Conservation (phyloP, 306 rosid species). For the Cicer bijugum region DNA sequence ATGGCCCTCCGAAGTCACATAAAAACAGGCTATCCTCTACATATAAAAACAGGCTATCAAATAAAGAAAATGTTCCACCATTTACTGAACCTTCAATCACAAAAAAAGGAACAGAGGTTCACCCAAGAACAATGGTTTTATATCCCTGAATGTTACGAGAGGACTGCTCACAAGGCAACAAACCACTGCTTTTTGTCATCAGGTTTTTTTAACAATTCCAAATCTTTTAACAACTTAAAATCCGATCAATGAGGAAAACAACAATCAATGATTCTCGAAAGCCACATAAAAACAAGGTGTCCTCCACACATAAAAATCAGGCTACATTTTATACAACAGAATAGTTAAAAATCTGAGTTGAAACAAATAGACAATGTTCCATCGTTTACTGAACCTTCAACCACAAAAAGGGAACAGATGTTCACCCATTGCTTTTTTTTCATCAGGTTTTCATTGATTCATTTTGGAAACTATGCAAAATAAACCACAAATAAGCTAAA, state of each 20-base stretch:
- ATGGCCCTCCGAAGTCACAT: no score
- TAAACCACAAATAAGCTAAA: no score
- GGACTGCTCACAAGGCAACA: conserved; percentile 57
- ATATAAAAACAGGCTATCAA: neutral
- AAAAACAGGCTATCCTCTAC: neutral
- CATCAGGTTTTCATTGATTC: conserved; percentile 16
- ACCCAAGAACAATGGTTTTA: conserved; percentile 50
- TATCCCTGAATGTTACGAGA: conserved; percentile 51
- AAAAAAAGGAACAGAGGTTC: conserved; percentile 36
- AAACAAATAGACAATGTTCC: conserved; percentile 39
- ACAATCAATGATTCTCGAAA: no score
- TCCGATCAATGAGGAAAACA: no score
- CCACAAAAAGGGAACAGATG: conserved; percentile 50
- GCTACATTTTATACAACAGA: neutral
- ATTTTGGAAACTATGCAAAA: no score
- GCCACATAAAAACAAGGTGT: neutral
- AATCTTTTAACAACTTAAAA: no score
- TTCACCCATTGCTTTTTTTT: conserved; percentile 62
- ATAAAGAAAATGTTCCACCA: conserved; percentile 26
- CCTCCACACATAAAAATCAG: no score
- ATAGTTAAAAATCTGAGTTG: neutral
- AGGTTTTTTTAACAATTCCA: conserved; percentile 18
- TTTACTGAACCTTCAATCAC: no score
- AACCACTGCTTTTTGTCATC: conserved; percentile 57
- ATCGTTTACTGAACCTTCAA: conserved; percentile 76